Evolutionary conservation across 345 rosid genomes (phyloP), one percentile per base, ranked within the genome.

Genomic region (Limnanthes douglasii): DNA sequence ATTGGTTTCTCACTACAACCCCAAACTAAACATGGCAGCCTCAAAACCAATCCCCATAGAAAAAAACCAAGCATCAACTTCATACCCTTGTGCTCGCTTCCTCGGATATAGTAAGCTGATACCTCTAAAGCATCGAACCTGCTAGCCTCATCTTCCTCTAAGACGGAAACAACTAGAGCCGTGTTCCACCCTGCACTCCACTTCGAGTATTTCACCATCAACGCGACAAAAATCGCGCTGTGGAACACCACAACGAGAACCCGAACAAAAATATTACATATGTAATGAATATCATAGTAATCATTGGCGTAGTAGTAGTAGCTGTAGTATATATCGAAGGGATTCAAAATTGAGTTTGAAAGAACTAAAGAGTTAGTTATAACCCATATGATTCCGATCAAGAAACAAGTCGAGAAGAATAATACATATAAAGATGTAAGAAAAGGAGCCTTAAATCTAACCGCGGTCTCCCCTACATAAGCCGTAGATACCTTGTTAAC

Each of bases 141-240:
- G 9, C 46, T 46, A 12, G 45, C 52, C 8, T 44, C 40, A 3
- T 11, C 37, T 15, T 51, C 66, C 39, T 62, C 66, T 34, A 68
- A 29, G 4, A 52, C 51, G 0, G 69, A 62, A 27, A 62, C 33
- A 31, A 68, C 61, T 25, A 68, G 33, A 31, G 60, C 51, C 66
- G 48, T 51, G 56, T 56, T 62, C 74, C 66, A 68, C 32, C 48
- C 70, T 4, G 52, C 51, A 28, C 61, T 56, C 74, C 74, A 68
- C 28, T 52, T 62, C 19, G 54, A 25, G 30, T 44, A 49, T 56
- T 56, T 63, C 11, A n/a, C 22, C n/a, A 57, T 4, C 31, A 68
- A 33, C 12, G 41, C 55, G 35, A 53, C 5, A 18, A 52, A 56
- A 23, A 24, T 18, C 25, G 25, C 45, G 4, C 35, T 39, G 34